These are phyloP conservation scores for Lasiosphaeriaceae sp. DNA, from an alignment of 495 filamentous ascomycete genomes.

Conservation along the genomic window DNA sequence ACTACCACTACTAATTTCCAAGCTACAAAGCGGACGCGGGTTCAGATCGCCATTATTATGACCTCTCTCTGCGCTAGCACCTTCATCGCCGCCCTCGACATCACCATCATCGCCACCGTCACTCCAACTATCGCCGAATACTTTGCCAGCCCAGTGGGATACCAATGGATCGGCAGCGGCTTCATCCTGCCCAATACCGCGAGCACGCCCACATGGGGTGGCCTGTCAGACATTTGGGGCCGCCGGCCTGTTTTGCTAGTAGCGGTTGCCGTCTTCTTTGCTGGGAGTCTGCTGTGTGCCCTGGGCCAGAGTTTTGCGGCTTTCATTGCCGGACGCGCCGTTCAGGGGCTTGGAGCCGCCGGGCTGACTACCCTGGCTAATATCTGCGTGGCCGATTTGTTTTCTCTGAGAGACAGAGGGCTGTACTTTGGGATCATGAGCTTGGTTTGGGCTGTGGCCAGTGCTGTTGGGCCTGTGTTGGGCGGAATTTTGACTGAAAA, in stretches of 20 bases:
- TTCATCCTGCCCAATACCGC: constrained; percentile 65
- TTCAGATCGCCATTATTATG: constrained; percentile 21
- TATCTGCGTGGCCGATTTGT: constrained; percentile 72
- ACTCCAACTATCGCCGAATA: constrained; percentile 54
- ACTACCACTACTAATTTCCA: not conserved
- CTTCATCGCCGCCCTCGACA: constrained; percentile 45
- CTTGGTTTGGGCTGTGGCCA: constrained; percentile 48
- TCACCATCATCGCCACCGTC: constrained; percentile 25
- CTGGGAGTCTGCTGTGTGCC: constrained; percentile 67
- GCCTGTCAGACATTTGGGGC: constrained; percentile 75
- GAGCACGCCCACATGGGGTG: constrained; percentile 69
- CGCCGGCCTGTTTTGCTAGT: constrained; percentile 69
- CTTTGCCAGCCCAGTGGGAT: constrained; percentile 46
- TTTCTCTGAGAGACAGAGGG: constrained; percentile 59
- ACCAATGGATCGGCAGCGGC: constrained; percentile 71
- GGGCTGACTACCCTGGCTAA: constrained; percentile 73
- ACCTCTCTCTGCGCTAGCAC: constrained; percentile 40
- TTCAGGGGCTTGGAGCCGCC: constrained; percentile 75
- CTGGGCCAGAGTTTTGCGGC: constrained; percentile 61
- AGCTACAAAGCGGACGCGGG: not conserved
- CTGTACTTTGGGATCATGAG: constrained; percentile 46
- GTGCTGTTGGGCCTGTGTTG: constrained; percentile 53
- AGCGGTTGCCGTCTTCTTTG: constrained; percentile 65
- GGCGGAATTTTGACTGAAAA: constrained; percentile 54
- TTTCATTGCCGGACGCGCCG: constrained; percentile 65